Conservation (phyloP, 306 rosid species). For the Canavalia ensiformis region DNA sequence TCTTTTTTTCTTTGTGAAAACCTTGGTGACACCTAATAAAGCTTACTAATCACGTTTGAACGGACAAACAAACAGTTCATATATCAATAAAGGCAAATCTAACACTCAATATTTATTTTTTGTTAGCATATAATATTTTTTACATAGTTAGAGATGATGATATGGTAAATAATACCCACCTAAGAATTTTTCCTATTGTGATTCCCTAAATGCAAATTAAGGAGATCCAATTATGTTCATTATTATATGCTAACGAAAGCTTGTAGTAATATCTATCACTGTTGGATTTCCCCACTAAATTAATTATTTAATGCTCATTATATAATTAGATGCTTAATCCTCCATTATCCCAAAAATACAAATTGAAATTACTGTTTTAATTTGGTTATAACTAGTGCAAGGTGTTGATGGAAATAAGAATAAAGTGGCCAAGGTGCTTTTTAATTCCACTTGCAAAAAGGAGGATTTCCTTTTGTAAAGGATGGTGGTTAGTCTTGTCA, state of each 20-base stretch:
- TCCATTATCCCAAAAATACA: conserved; percentile 36
- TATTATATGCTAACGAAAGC: background rate
- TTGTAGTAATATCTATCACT: conserved; percentile 2
- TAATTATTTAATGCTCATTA: background rate
- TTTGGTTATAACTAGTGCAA: conserved; percentile 37
- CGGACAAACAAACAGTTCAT: no score
- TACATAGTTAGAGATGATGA: background rate
- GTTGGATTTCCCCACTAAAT: conserved; percentile 13
- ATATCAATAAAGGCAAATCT: background rate
- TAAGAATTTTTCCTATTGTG: background rate
- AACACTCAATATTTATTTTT: background rate
- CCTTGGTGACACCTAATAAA: no score
- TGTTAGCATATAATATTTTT: background rate
- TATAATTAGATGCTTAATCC: conserved; percentile 11
- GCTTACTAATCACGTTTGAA: no score
- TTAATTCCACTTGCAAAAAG: conserved; percentile 60
- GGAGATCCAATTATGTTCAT: background rate
- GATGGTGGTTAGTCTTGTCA: conserved; percentile 64
- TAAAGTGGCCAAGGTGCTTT: conserved; percentile 63
- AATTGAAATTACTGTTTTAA: background rate
- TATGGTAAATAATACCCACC: background rate
- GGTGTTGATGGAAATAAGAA: conserved; percentile 60
- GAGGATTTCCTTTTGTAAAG: conserved; percentile 49
- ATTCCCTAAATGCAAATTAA: conserved; percentile 1
- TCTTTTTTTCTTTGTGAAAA: no score